Base-by-base conservation (phyloP, 495 filamentous ascomycete genomes). In the Recurvomyces mirabilis region DNA sequence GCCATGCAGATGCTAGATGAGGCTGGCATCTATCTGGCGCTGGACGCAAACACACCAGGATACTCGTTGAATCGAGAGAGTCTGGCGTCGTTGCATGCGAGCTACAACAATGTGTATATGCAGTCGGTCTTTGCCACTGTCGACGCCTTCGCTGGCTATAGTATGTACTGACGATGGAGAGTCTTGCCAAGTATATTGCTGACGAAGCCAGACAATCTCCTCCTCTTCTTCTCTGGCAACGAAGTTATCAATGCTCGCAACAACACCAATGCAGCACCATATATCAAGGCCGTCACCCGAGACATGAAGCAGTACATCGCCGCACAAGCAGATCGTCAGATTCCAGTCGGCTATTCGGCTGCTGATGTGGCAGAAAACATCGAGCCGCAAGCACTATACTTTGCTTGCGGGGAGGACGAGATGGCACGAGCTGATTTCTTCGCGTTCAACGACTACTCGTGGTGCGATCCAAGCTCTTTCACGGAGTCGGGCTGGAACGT, bases 191-290 rank as follows among this genome's bases (percentile, higher is more conserved):
- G 17, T 13, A 20, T 20, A 28, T 29, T 10, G 41, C 26, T 29
- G 26, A 29, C 26, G n/a, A 29, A 7, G 26, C 7, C 26, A 29
- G 26, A 71, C 68, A 96, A 96, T 69, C 86, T 81, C 7, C 68
- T 93, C 33, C 81, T 84, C 36, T 95, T 95, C 78, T 94, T 94
- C 71, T 91, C 87, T n/a, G 89, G 84, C 30, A 95, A 96, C 62
- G 89, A 96, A 66, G 87, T 94, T 49, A 86, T 94, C 70, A 91
- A 96, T 68, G 78, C 84, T 50, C 72, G 76, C 46, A 69, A 70
- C 5, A 88, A 83, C 4, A 86, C 84, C 35, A 60, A 65, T 38
- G 68, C 77, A 31, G 88, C 87, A 9, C 82, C 84, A 14, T 88
- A 86, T 55, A 82, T 96, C 64, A 95, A 96, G 64, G 89, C 89